Evolutionary conservation across 257 asterid species (phyloP).

Genomic region (Solanum virginianum): DNA sequence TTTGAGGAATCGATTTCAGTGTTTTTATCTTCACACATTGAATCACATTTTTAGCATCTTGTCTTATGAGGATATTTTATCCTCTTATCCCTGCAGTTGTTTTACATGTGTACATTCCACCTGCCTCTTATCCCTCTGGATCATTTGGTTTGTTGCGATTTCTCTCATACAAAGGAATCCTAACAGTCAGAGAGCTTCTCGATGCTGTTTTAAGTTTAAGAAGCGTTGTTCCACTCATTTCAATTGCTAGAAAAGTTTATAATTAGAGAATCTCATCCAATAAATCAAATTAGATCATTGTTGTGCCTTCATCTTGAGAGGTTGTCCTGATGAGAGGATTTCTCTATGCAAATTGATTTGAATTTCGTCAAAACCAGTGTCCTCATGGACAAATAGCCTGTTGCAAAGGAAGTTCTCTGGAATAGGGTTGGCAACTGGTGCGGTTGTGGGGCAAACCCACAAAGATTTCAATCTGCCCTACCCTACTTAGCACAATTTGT

Average conservation of each 20-base stretch:
- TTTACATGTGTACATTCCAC: not conserved
- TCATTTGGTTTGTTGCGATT: not conserved
- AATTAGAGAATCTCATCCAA: not conserved
- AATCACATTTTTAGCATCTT: not conserved
- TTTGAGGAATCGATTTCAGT: not conserved
- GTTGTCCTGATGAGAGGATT: not conserved
- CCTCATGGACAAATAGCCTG: not conserved
- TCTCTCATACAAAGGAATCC: not conserved
- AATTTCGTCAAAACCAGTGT: not conserved
- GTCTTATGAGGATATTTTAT: not conserved
- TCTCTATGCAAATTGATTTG: not conserved
- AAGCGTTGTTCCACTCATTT: not conserved
- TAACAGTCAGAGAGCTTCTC: not conserved
- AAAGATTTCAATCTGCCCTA: not conserved
- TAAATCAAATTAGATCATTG: not conserved
- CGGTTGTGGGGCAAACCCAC: not conserved
- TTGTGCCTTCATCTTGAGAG: not conserved
- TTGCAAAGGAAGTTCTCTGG: not conserved
- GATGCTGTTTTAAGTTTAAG: not conserved
- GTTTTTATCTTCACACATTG: not conserved
- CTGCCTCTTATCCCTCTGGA: not conserved
- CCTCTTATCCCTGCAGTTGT: not conserved
- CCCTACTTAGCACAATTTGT: not conserved
- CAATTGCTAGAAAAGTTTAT: not conserved
- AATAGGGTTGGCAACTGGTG: not conserved